Evolutionary conservation across 148 eudicot genomes (phyloP), one percentile per base, ranked within the genome.

Genomic region (Nyssa sinensis): DNA sequence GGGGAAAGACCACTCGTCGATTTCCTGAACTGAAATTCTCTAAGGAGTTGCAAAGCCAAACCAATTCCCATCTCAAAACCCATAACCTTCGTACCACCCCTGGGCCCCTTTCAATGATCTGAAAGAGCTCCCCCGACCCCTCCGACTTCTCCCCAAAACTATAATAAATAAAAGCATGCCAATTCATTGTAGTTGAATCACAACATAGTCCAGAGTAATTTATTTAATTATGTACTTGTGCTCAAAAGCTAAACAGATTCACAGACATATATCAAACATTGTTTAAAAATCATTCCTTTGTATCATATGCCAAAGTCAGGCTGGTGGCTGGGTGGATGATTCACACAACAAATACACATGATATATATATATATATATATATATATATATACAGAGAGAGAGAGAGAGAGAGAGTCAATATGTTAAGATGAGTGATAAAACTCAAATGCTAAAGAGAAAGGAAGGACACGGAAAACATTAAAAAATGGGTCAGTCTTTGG

Each of bases 181-280:
- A 67, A 29, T 35, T 27, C 66, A 67, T 30, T 34, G 16, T 27
- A 16, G 59, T 67, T 61, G 79, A 76, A 69, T 76, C 78, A 65
- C 61, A 41, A 71, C 71, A 66, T 41, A 41, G 49, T 41, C 49
- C 12, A 7, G 9, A 41, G 9, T 41, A 41, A 14, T 41, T 41
- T 41, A 41, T 41, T 41, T 10, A 14, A 41, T 13, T 11, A 44
- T 11, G 51, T 44, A 44, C 51, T 44, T 44, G 51, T 14, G 51
- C 17, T 44, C 51, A 44, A 44, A 44, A 44, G 51, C 51, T 44
- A n/a, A 44, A 44, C 51, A 12, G 0, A 19, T 11, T 44, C 51
- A 44, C 51, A 44, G 51, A 44, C 51, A 19, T n/a, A 44, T 44
- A 44, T 44, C 12, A 44, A 44, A 44, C 51, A 44, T 44, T 14